These are phyloP conservation scores for Alternaria triticimaculans DNA, from an alignment of 2,329 filamentous ascomycete species.

Conservation along the genomic window DNA sequence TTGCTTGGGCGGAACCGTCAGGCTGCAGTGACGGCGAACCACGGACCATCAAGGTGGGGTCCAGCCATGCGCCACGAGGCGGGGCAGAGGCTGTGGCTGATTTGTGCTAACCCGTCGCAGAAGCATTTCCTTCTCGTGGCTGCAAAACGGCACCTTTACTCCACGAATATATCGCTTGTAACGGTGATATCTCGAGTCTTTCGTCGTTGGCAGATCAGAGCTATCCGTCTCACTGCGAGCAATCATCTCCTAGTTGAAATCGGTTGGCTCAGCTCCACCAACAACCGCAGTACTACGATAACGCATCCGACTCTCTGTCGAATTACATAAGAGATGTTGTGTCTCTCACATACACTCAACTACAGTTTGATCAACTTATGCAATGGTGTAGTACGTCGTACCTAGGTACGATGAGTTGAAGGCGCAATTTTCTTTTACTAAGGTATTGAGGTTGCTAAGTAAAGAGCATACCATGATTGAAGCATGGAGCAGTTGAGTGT, in stretches of 20 bases:
- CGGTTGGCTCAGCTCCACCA: background rate
- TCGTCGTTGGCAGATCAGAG: background rate
- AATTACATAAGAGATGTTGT: background rate
- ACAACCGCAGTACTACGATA: background rate
- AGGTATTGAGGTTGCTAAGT: background rate
- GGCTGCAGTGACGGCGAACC: conserved; percentile 10
- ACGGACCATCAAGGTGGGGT: conserved; percentile 13
- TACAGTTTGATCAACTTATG: background rate
- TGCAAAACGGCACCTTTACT: background rate
- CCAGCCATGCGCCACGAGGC: conserved; percentile 7
- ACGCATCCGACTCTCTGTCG: background rate
- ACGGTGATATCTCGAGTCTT: background rate
- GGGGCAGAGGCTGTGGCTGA: conserved; percentile 11
- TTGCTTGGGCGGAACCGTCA: conserved; percentile 4
- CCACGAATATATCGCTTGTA: background rate
- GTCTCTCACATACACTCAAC: background rate
- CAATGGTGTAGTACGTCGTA: background rate
- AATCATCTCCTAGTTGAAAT: background rate
- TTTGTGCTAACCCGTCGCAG: background rate
- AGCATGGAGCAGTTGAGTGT: background rate
- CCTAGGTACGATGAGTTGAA: background rate
- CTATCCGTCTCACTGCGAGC: background rate
- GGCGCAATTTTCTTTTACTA: background rate
- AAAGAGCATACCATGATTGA: background rate
- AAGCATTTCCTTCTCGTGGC: background rate